Evolutionary conservation across 2,329 filamentous ascomycete genomes (phyloP).

Genomic region (Colletotrichum brevisporum): DNA sequence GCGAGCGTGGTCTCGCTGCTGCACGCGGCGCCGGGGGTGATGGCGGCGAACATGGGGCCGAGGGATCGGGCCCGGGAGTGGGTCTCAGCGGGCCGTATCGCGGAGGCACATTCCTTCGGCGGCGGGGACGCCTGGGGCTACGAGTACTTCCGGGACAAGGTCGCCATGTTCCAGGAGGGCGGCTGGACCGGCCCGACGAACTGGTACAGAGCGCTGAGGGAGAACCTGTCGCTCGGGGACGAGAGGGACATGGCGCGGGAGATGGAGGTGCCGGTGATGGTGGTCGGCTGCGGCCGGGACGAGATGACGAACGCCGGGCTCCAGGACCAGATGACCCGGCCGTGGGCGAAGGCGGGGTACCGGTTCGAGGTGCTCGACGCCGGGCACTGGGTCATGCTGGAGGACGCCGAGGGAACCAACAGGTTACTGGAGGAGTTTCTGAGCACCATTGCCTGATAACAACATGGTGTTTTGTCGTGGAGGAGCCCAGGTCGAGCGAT

Average conservation of each 20-base stretch:
- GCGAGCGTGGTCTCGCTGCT: conserved; percentile 24
- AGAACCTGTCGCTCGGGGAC: conserved; percentile 25
- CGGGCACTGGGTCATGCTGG: conserved; percentile 37
- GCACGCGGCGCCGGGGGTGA: conserved; percentile 30
- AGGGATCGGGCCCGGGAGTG: conserved; percentile 7
- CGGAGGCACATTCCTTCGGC: conserved; percentile 2
- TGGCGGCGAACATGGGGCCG: conserved; percentile 32
- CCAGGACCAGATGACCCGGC: conserved; percentile 33
- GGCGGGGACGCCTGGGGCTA: neutral
- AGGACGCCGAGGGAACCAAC: conserved; percentile 9
- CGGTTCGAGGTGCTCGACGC: conserved; percentile 30
- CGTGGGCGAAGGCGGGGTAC: conserved; percentile 27
- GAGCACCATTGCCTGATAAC: too few relatives aligned
- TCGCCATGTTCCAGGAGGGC: conserved; percentile 5
- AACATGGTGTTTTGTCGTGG: too few relatives aligned
- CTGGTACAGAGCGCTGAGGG: conserved; percentile 27
- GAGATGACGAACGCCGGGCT: conserved; percentile 25
- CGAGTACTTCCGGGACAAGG: conserved; percentile 4
- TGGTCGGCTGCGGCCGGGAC: conserved; percentile 26
- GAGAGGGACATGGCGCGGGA: conserved; percentile 19
- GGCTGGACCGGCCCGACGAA: conserved; percentile 33
- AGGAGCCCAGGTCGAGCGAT: too few relatives aligned
- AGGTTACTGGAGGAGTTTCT: conserved; percentile 18
- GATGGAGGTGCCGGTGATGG: conserved; percentile 19
- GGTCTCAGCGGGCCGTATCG: conserved; percentile 7